Base-by-base conservation (phyloP, 2,329 filamentous ascomycete genomes). In the Diaporthe destruens region DNA sequence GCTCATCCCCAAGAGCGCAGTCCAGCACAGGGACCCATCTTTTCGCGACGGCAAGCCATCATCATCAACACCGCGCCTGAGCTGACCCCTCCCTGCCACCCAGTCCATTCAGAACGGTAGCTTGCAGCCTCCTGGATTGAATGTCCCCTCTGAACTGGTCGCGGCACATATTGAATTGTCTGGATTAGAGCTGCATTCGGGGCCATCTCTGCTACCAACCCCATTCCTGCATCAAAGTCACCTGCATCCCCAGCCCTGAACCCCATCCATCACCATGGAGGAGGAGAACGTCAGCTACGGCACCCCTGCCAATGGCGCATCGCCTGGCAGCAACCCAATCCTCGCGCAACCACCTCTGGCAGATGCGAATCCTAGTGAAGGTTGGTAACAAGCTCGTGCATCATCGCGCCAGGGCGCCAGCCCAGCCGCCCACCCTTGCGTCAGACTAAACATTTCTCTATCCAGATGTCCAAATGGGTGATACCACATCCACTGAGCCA, bases 401-500 rank as follows among this genome's bases (percentile, higher is more conserved):
- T 25, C 9, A 36, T 16, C 12, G 39, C 9, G 36, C 20, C 55
- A 39, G 18, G 8, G 39, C 9, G 36, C 20, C 55, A 39, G 18
- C 39, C 16, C 16, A 42, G 12, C 25, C 63, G 67, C 25, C 61
- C 23, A 53, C 34, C 18, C 57, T 51, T 34, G 42, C 54, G 4
- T 34, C 29, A 14, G 5, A 47, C 32, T 57, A 53, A 66, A 39
- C 32, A 23, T 20, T 23, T 34, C 61, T 51, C 47, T 44, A 8
- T 70, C 5, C 76, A 90, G 92, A 94, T 84, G 83, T 91, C 55
- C 87, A 89, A 75, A 93, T 93, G 90, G 85, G 85, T 34, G 89
- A 91, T 76, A 83, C 82, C 47, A 77, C 82, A 32, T 77, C 82
- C 53, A 77, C 81, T 71, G 87, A 90, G 53, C 82, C 85, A 61